Base-by-base conservation (phyloP, 2,329 filamentous ascomycete genomes). In the Claviceps quebecensis region DNA sequence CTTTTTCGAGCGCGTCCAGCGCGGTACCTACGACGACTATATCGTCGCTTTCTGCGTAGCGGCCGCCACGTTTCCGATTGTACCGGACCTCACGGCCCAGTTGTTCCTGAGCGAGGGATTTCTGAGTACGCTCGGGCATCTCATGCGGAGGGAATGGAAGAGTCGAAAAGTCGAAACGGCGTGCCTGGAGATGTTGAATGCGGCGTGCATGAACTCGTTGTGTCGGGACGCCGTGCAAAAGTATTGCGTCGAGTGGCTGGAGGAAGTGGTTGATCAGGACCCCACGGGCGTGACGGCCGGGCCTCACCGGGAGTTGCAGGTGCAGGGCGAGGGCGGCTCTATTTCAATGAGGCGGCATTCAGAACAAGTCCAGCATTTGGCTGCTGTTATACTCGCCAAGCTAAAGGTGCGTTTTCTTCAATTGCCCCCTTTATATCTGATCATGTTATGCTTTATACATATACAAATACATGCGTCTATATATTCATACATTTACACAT, bases 31-130 rank as follows among this genome's bases (percentile, higher is more conserved):
- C 56, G 90, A 96, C 60, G 87, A 95, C 66, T 80, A 94, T 57
- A 87, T 95, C 51, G 75, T 93, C 48, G 90, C 90, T 5, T 97
- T 96, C 65, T 97, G 90, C 50, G 89, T 90, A n/a, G 88, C 89
- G 5, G 81, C 89, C 2, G 81, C 83, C 22, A 80, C 94, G 8
- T 98, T 98, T 63, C 90, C 93, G 1, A 78, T 98, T 49, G 81
- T 87, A 2, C 85, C 88, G 3, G 78, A 83, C 51, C 77, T 87
- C 44, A 87, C 84, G 2, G 76, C 87, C 3, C 75, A 81, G 53
- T 73, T 97, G 39, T 96, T 98, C 65, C 77, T 97, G 52, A 89
- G 83, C 38, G 87, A 95, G 57, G 87, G 87, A 3, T 97, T 98
- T 61, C 72, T 96, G 45, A 74, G 81, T 53, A 84, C 80, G 51